Percentiles rank a stretch among this genome's conserved stretches.
Evolutionary conservation across 305 asterid genomes (phyloP).

Genomic region (Andrographis paniculata): DNA sequence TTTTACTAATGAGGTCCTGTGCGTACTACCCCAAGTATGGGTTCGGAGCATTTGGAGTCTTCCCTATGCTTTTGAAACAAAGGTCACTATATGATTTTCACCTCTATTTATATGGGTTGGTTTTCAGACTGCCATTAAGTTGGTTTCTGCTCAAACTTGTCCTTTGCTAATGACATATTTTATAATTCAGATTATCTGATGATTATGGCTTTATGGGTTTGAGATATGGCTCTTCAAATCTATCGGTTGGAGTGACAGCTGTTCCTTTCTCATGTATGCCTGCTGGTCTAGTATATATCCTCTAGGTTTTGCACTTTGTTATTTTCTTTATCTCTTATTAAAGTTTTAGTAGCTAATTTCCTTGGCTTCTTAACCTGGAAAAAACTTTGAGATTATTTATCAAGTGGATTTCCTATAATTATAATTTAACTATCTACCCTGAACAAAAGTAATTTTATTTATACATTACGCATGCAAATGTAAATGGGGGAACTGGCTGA

Average conservation of each 20-base stretch:
- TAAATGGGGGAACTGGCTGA: constrained; percentile 5
- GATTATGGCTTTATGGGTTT: constrained; percentile 66
- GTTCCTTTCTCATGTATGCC: constrained; percentile 54
- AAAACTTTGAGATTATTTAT: not conserved
- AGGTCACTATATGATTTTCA: constrained; percentile 28
- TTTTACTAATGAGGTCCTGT: constrained; percentile 46
- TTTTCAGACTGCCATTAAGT: constrained; percentile 5
- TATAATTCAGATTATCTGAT: constrained; percentile 39
- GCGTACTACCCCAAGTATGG: constrained; percentile 61
- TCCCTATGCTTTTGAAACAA: constrained; percentile 52
- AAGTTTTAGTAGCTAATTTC: constrained; percentile 1
- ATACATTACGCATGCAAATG: not conserved
- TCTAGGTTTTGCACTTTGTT: constrained; percentile 5
- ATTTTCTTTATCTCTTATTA: not conserved
- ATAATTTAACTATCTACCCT: not conserved
- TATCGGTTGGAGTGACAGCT: constrained; percentile 61
- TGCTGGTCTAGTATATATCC: not conserved
- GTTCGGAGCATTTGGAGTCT: constrained; percentile 60
- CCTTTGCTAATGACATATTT: constrained; percentile 15
- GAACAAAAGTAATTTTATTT: not conserved
- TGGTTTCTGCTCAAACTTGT: not conserved
- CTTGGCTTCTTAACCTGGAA: not conserved
- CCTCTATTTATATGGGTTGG: not conserved
- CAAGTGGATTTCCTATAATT: not conserved
- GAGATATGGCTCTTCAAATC: constrained; percentile 74